Conservation (phyloP, 805 yeast genomes). For the Scheffersomyces coipomensis region DNA sequence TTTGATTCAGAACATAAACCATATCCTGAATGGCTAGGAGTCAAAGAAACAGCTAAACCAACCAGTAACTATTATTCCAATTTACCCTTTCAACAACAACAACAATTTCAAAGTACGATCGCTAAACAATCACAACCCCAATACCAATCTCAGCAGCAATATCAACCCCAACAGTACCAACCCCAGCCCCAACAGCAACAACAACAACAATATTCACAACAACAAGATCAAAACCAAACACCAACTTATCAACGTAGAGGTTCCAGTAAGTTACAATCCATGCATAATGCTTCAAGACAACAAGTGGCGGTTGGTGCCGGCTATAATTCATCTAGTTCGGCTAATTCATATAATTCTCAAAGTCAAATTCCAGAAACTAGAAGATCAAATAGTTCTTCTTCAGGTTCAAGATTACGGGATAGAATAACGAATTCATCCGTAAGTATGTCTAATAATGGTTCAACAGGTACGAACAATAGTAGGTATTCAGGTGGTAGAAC, state of each 20-base stretch:
- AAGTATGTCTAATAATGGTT: slow-evolving; percentile 6
- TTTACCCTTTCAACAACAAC: not conserved
- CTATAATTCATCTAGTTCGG: slow-evolving; percentile 4
- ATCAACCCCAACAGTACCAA: slow-evolving; percentile 6
- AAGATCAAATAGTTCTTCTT: slow-evolving; percentile 24
- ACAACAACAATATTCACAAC: slow-evolving; percentile 5
- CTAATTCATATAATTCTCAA: slow-evolving; percentile 13
- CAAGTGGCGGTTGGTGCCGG: slow-evolving; percentile 35
- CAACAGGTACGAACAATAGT: not conserved
- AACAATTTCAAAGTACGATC: not conserved
- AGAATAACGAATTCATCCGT: slow-evolving; percentile 20
- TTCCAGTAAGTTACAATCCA: slow-evolving; percentile 34
- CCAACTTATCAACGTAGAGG: slow-evolving; percentile 18
- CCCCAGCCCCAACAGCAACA: slow-evolving; percentile 8
- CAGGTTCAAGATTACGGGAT: slow-evolving; percentile 27
- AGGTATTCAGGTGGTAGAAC: not conserved
- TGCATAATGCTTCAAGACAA: slow-evolving; percentile 40
- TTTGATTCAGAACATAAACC: slow-evolving; percentile 28
- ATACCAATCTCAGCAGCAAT: slow-evolving; percentile 2
- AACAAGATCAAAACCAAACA: slow-evolving; percentile 6
- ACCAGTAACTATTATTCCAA: not conserved
- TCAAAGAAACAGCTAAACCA: slow-evolving; percentile 7
- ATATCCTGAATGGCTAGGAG: slow-evolving; percentile 48
- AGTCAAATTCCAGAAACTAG: slow-evolving; percentile 17
- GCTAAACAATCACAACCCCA: not conserved